Percentiles rank a stretch among this genome's conserved stretches.
phyloP scores from a whole-genome alignment of 805 yeast genomes.

The Ogataea paraovalis region DNA sequence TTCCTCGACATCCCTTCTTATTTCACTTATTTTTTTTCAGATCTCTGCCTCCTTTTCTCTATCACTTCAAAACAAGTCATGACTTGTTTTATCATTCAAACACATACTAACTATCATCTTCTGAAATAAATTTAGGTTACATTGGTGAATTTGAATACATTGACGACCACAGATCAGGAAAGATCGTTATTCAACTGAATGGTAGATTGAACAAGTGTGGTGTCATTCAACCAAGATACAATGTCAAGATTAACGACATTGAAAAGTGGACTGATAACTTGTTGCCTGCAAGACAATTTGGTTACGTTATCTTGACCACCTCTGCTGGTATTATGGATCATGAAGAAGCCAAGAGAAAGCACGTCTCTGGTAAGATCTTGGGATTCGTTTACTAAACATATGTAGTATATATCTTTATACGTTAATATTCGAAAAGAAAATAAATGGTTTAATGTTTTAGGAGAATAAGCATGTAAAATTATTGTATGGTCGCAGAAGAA shows the following conservation, averaged over 20 bases:
- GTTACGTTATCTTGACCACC: slow-evolving; percentile 95
- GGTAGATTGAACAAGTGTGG: slow-evolving; percentile 99
- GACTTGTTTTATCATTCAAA: background rate
- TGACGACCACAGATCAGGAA: slow-evolving; percentile 98
- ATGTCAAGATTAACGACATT: slow-evolving; percentile 90
- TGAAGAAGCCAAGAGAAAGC: slow-evolving; percentile 99
- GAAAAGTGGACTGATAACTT: slow-evolving; percentile 99
- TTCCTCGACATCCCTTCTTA: slow-evolving; percentile 48
- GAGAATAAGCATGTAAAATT: background rate
- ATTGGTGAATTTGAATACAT: slow-evolving; percentile 98
- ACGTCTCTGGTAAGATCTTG: slow-evolving; percentile 97
- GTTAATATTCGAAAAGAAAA: background rate
- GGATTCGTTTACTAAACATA: slow-evolving; percentile 86
- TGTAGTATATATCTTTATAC: background rate
- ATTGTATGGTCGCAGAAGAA: no score
- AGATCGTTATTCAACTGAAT: slow-evolving; percentile 93
- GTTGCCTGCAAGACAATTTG: slow-evolving; percentile 98
- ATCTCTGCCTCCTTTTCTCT: no score
- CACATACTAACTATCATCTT: background rate
- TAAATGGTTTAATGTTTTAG: background rate
- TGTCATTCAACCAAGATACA: slow-evolving; percentile 98
- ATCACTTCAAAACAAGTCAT: no score
- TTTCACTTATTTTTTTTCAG: slow-evolving; percentile 4
- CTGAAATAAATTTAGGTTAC: slow-evolving; percentile 42
- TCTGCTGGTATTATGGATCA: slow-evolving; percentile 99